Evolutionary conservation across 1,284 basidiomycete genomes (phyloP).

Genomic region (Mycena sp.): DNA sequence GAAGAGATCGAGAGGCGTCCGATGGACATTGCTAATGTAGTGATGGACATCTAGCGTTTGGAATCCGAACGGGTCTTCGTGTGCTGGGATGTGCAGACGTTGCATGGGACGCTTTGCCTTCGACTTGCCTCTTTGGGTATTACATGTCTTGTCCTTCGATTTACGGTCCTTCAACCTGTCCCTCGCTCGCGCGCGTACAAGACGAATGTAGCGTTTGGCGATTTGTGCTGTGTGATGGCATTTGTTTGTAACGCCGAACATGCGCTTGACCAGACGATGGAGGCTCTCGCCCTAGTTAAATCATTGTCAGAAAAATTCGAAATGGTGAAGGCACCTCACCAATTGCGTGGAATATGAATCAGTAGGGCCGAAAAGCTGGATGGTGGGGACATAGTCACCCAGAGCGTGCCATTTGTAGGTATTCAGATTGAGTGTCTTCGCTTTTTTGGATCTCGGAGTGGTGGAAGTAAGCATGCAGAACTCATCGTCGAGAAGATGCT

Average conservation of each 20-base stretch:
- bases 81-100: no score
- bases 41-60: no score
- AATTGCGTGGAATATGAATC: slow-evolving; percentile 41
- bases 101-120: no score
- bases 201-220: slow-evolving; percentile 17
- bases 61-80: no score
- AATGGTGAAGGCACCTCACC: slow-evolving; percentile 7
- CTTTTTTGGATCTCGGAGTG: neutral
- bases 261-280: slow-evolving; percentile 30
- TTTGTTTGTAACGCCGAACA: slow-evolving; percentile 32
- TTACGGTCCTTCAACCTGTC: no score
- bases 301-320: neutral
- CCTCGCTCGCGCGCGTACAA: neutral
- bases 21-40: no score
- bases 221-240: slow-evolving; percentile 20
- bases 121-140: no score
- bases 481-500: slow-evolving; percentile 32
- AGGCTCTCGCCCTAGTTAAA: slow-evolving; percentile 29
- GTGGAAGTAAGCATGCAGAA: slow-evolving; percentile 42
- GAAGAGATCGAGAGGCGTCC: no score
- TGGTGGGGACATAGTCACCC: slow-evolving; percentile 42
- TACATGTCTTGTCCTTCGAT: no score
- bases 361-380: slow-evolving; percentile 42
- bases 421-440: slow-evolving; percentile 34
- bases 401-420: slow-evolving; percentile 47